phyloP scores from a whole-genome alignment of 257 asterid genomes.

The Nicotiana undulata region DNA sequence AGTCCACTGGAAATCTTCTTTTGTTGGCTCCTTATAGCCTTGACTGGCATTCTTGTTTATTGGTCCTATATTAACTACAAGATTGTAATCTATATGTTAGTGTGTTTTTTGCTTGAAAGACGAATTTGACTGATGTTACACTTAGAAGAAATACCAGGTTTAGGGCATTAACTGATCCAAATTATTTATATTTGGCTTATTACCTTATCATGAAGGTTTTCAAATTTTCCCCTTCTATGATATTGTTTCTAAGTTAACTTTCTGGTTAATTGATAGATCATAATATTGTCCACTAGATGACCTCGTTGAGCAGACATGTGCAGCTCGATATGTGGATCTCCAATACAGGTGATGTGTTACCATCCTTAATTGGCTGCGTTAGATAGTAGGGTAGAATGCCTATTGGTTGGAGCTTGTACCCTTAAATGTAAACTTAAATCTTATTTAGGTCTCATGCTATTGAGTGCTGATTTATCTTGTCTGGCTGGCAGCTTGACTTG shows the following conservation, averaged over 20 bases:
- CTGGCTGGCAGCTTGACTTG: slow-evolving; percentile 38
- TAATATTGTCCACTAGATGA: slow-evolving; percentile 59
- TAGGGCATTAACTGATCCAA: slow-evolving; percentile 9
- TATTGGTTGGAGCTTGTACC: slow-evolving; percentile 13
- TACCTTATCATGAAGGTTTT: slow-evolving; percentile 27
- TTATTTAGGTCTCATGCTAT: slow-evolving; percentile 14
- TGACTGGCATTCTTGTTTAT: slow-evolving; percentile 1
- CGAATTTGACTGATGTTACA: background rate
- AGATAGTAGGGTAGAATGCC: slow-evolving; percentile 6
- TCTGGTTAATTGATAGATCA: slow-evolving; percentile 80
- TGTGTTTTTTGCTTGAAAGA: background rate
- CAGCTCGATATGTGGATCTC: slow-evolving; percentile 49
- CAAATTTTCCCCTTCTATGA: slow-evolving; percentile 17
- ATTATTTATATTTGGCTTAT: slow-evolving; percentile 18
- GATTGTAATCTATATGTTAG: background rate
- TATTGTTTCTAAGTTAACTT: slow-evolving; percentile 46
- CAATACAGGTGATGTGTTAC: slow-evolving; percentile 54
- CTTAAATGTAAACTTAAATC: background rate
- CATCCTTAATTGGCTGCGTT: slow-evolving; percentile 16
- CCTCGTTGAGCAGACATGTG: slow-evolving; percentile 75
- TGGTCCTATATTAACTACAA: background rate
- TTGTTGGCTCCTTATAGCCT: slow-evolving; percentile 15
- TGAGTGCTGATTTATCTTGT: slow-evolving; percentile 19
- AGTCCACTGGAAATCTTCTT: background rate
- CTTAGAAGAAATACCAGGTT: slow-evolving; percentile 5